phyloP scores from a whole-genome alignment of 805 yeast genomes.

The Yamadazyma sp. region DNA sequence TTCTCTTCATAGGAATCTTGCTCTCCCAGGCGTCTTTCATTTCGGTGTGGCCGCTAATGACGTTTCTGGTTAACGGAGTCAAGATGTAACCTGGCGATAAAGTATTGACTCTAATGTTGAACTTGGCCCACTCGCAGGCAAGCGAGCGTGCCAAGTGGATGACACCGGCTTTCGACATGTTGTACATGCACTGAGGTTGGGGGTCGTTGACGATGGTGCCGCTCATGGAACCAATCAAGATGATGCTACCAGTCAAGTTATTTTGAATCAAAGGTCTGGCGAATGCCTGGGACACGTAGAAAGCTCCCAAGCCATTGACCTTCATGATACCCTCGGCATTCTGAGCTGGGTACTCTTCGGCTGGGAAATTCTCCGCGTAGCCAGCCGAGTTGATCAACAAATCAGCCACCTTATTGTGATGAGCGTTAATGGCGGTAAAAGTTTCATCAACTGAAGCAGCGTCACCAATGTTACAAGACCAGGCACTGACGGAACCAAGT shows the following conservation, averaged over 20 bases:
- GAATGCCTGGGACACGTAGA: slow-evolving; percentile 71
- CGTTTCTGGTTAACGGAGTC: slow-evolving; percentile 76
- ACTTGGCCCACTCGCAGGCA: slow-evolving; percentile 81
- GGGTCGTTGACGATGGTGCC: slow-evolving; percentile 78
- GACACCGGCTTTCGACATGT: slow-evolving; percentile 85
- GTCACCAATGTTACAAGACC: slow-evolving; percentile 75
- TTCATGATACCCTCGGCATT: slow-evolving; percentile 68
- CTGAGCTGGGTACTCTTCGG: slow-evolving; percentile 70
- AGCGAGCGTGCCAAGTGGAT: slow-evolving; percentile 74
- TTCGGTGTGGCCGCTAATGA: slow-evolving; percentile 56
- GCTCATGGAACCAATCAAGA: slow-evolving; percentile 76
- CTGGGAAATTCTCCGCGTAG: slow-evolving; percentile 77
- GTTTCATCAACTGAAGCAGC: slow-evolving; percentile 56
- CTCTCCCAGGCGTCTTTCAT: slow-evolving; percentile 72
- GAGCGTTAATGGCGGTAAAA: slow-evolving; percentile 52
- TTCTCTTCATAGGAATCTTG: slow-evolving; percentile 72
- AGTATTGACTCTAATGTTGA: slow-evolving; percentile 73
- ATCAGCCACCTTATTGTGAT: slow-evolving; percentile 61
- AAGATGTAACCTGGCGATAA: slow-evolving; percentile 79
- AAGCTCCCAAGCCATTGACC: slow-evolving; percentile 73
- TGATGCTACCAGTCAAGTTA: slow-evolving; percentile 58
- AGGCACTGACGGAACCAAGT: slow-evolving; percentile 51
- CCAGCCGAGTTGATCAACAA: slow-evolving; percentile 81
- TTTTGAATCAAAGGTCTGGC: slow-evolving; percentile 64
- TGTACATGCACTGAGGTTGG: slow-evolving; percentile 77